These are phyloP conservation scores for Paraconiothyrium brasiliense DNA, from an alignment of 2,329 filamentous ascomycete genomes.

Conservation along the genomic window DNA sequence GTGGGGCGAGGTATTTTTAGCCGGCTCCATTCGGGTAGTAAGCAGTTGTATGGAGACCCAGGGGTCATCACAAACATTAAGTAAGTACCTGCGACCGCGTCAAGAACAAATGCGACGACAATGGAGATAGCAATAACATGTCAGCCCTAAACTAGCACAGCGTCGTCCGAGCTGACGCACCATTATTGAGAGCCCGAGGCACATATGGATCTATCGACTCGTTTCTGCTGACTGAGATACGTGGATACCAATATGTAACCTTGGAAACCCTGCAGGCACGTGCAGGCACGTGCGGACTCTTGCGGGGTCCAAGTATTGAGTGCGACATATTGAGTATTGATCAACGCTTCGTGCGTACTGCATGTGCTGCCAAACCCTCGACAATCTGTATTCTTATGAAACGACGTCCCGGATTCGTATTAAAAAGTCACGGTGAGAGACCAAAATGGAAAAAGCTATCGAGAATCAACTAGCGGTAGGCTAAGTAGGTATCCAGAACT, in stretches of 20 bases:
- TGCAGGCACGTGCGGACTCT: not conserved
- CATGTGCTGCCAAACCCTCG: not conserved
- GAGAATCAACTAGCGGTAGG: too few relatives aligned
- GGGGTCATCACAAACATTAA: not conserved
- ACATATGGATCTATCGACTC: not conserved
- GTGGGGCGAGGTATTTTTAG: conserved; percentile 18
- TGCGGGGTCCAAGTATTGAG: not conserved
- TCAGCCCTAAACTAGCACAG: too few relatives aligned
- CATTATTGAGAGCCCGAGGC: too few relatives aligned
- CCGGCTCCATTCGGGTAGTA: conserved; percentile 1
- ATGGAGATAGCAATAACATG: not conserved
- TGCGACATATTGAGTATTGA: not conserved
- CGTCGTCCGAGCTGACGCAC: not conserved
- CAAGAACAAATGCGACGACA: too few relatives aligned
- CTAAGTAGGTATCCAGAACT: too few relatives aligned
- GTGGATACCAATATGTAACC: not conserved
- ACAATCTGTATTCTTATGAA: not conserved
- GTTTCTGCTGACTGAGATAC: not conserved
- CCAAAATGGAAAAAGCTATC: too few relatives aligned
- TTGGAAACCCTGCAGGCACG: not conserved
- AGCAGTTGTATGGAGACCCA: not conserved
- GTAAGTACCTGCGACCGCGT: too few relatives aligned
- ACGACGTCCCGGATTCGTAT: not conserved
- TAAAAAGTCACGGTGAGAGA: too few relatives aligned
- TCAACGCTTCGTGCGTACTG: not conserved